Conservation (phyloP, 139 green algal genomes). For the Marvania coccoides region DNA sequence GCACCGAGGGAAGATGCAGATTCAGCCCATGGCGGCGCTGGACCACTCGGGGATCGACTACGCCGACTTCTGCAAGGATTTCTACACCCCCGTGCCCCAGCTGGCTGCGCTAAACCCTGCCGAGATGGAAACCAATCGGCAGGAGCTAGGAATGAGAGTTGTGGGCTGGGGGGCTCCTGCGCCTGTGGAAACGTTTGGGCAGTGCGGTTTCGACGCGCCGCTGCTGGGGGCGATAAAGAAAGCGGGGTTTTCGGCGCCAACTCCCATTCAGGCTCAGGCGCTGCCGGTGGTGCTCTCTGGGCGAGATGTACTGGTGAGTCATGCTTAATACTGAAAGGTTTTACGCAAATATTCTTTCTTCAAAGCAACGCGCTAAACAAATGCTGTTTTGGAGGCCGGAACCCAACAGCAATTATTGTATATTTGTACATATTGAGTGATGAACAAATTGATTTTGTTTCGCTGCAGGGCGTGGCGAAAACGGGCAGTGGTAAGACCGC, state of each 20-base stretch:
- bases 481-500: slow-evolving; percentile 86
- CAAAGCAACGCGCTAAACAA: not conserved
- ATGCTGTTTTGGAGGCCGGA: not conserved
- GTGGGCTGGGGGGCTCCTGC: slow-evolving; percentile 55
- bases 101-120: slow-evolving; percentile 51
- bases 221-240: slow-evolving; percentile 60
- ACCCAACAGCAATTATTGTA: not conserved
- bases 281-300: slow-evolving; percentile 67
- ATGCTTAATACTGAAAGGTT: not conserved
- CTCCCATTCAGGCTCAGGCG: slow-evolving; percentile 71
- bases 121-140: slow-evolving; percentile 46
- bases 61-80: slow-evolving; percentile 72
- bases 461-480: slow-evolving; percentile 65
- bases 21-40: slow-evolving; percentile 51
- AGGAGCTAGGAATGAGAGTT: slow-evolving; percentile 56
- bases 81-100: slow-evolving; percentile 61
- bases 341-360: not conserved
- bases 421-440: not conserved
- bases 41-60: slow-evolving; percentile 63
- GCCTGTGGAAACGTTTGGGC: slow-evolving; percentile 62
- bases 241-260: slow-evolving; percentile 60
- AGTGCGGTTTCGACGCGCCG: slow-evolving; percentile 63
- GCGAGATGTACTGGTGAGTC: slow-evolving; percentile 61
- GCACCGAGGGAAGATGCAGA: slow-evolving; percentile 11
- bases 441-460: not conserved